Evolutionary conservation across 2,329 filamentous ascomycete genomes (phyloP), one percentile per base, ranked within the genome.

Genomic region (Fusarium algeriense): DNA sequence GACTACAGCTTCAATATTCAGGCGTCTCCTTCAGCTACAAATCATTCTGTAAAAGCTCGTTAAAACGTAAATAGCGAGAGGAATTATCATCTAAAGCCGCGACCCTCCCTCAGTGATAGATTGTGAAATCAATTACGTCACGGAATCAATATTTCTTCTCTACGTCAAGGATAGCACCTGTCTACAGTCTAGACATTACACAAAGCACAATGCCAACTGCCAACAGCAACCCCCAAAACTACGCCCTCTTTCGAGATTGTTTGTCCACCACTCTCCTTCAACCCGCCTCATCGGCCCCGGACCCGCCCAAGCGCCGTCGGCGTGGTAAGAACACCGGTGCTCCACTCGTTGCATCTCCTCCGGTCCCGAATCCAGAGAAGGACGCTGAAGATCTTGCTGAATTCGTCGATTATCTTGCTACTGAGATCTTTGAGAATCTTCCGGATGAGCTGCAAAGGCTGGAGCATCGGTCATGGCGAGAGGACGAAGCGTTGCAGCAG

Each of bases 341-440:
- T 20, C 63, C 72, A 35, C 23, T 43, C 37, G 50, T 66, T 44
- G 37, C 64, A 44, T 56, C 61, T 62, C 62, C 64, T 28, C 66
- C 68, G 57, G 60, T 37, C 12, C 59, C 63, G 30, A 63, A 73
- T 30, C 57, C 71, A 60, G 60, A 60, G 60, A 65, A 60, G 43
- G 77, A 88, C 72, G 88, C 87, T 8, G 91, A 92, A 73, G 93
- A 95, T 59, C 81, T 96, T 26, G 88, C 89, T 30, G 94, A 97
- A 2, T 97, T 97, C 80, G 90, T 93, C 58, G 90, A 95, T 83
- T 96, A 95, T 80, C 86, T 96, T 34, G 90, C 93, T 28, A 81
- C 83, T 50, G 88, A 92, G 77, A 88, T 91, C 57, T 97, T 95
- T 80, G 81, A 85, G 8, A 84, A 82, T 38, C 85, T 97, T 2